Conservation (phyloP, 768 basidiomycete genomes). For the Russula sp. region DNA sequence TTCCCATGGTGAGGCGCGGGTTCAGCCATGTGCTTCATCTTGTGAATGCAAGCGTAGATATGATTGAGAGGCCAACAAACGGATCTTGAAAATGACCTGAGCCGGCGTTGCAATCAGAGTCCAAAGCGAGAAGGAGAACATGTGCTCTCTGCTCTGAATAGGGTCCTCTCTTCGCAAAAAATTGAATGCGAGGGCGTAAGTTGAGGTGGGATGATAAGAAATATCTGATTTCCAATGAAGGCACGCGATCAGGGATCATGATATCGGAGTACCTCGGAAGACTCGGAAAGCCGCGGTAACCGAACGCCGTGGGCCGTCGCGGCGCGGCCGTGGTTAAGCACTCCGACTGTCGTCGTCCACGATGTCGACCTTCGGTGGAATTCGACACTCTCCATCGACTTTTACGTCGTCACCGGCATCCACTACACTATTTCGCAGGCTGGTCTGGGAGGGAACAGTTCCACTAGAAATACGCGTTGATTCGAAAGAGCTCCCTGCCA, state of each 20-base stretch:
- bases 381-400: slow-evolving; percentile 37
- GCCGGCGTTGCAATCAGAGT: not conserved
- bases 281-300: not conserved
- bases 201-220: not conserved
- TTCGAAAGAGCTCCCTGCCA: slow-evolving; percentile 83
- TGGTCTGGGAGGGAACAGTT: slow-evolving; percentile 89
- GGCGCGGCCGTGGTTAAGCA: not conserved
- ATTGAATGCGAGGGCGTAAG: no score
- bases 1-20: not conserved
- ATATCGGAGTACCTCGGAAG: not conserved
- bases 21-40: not conserved
- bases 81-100: not conserved
- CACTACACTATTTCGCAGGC: slow-evolving; percentile 77
- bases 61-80: not conserved
- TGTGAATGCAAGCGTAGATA: not conserved
- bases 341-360: slow-evolving; percentile 2
- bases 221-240: not conserved
- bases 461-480: slow-evolving; percentile 87
- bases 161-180: no score
- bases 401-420: slow-evolving; percentile 46
- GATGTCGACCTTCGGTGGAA: slow-evolving; percentile 32
- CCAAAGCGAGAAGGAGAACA: not conserved
- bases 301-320: not conserved
- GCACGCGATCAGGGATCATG: not conserved
- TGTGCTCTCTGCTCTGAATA: not conserved